Conservation (phyloP, 345 rosid species). For the Eucalyptus tenuipes region DNA sequence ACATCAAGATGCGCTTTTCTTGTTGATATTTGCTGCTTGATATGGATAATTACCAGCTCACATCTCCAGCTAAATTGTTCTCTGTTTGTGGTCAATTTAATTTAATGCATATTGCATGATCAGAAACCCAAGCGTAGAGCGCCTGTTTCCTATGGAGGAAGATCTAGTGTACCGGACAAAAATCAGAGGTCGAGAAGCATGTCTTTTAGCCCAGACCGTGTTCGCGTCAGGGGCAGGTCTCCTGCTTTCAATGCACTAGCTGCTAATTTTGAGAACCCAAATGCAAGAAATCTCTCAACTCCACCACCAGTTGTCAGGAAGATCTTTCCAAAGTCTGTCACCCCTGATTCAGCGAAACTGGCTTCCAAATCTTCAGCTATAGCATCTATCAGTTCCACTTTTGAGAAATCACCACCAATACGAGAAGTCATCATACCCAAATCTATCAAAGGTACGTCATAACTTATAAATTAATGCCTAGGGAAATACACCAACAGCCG, state of each 20-base stretch:
- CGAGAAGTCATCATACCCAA: slow-evolving; percentile 61
- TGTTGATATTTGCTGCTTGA: not conserved
- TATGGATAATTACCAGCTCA: not conserved
- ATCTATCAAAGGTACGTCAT: slow-evolving; percentile 51
- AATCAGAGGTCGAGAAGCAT: slow-evolving; percentile 94
- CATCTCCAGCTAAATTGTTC: not conserved
- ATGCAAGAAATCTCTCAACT: slow-evolving; percentile 81
- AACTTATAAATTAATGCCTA: not conserved
- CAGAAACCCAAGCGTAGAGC: slow-evolving; percentile 94
- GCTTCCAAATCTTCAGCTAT: slow-evolving; percentile 62
- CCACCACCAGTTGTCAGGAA: slow-evolving; percentile 94
- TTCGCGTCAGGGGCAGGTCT: slow-evolving; percentile 96
- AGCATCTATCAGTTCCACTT: slow-evolving; percentile 52
- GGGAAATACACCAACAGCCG: not conserved
- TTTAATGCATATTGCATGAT: not conserved
- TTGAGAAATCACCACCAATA: slow-evolving; percentile 51
- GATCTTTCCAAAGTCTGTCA: slow-evolving; percentile 82
- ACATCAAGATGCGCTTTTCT: not conserved
- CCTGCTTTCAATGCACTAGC: slow-evolving; percentile 98
- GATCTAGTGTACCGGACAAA: slow-evolving; percentile 82
- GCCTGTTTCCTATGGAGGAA: slow-evolving; percentile 68
- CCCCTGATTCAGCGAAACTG: slow-evolving; percentile 57
- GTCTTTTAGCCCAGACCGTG: slow-evolving; percentile 95
- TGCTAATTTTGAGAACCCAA: slow-evolving; percentile 83
- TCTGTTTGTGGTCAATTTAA: not conserved